Conservation (phyloP, 2,329 filamentous ascomycete species). For the Hypoxylon sp. region DNA sequence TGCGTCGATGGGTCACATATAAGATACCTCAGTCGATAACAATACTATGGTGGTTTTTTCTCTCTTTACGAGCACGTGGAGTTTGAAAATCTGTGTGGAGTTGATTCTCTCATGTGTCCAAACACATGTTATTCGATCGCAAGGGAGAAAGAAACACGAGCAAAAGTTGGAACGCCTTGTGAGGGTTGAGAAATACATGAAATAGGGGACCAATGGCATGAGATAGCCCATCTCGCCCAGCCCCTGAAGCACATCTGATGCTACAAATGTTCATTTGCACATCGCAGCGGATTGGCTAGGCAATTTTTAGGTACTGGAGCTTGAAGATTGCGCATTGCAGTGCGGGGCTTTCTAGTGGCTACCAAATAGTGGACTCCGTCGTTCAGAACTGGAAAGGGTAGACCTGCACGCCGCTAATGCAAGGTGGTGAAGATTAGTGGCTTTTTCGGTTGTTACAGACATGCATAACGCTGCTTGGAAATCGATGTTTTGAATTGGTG, state of each 20-base stretch:
- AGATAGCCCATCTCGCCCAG: slow-evolving; percentile 4
- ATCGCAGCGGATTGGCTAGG: slow-evolving; percentile 19
- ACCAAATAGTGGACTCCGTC: slow-evolving; percentile 3
- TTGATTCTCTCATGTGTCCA: not conserved
- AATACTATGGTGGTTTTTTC: not conserved
- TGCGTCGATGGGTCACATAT: slow-evolving; percentile 3
- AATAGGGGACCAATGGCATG: slow-evolving; percentile 21
- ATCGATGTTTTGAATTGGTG: slow-evolving; percentile 24
- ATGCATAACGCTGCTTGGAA: slow-evolving; percentile 26
- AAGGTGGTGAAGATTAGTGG: slow-evolving; percentile 40
- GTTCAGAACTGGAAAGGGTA: slow-evolving; percentile 9
- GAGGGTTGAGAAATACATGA: slow-evolving; percentile 11
- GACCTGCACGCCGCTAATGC: slow-evolving; percentile 29
- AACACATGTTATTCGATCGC: not conserved
- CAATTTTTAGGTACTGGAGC: slow-evolving; percentile 19
- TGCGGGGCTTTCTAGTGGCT: slow-evolving; percentile 20
- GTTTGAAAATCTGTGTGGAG: slow-evolving; percentile 2
- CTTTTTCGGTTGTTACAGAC: slow-evolving; percentile 38
- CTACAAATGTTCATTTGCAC: slow-evolving; percentile 22
- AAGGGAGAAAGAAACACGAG: not conserved
- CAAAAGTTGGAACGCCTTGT: not conserved
- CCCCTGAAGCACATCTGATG: slow-evolving; percentile 22
- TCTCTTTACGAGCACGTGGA: slow-evolving; percentile 5
- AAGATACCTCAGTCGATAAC: not conserved
- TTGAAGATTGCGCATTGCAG: slow-evolving; percentile 31